phyloP scores from a whole-genome alignment of 2,329 filamentous ascomycete genomes.

The Ophiostoma angusticollis region DNA sequence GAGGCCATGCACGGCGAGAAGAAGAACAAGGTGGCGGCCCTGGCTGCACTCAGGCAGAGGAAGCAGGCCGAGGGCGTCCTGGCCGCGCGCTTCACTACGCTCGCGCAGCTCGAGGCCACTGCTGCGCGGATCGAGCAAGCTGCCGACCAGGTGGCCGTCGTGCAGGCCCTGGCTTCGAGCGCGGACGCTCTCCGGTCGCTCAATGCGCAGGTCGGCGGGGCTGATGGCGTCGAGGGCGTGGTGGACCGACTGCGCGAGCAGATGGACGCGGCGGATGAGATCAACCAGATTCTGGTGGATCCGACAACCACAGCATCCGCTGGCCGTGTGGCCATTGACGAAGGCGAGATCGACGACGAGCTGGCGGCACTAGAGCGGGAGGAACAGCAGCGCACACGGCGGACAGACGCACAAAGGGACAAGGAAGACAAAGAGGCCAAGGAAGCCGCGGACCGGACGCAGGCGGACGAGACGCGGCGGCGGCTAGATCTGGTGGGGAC shows the following conservation, averaged over 20 bases:
- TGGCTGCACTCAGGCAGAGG: constrained; percentile 68
- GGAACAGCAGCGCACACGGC: constrained; percentile 22
- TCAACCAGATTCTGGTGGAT: constrained; percentile 60
- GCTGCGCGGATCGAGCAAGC: constrained; percentile 78
- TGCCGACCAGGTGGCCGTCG: constrained; percentile 68
- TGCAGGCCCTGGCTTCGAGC: constrained; percentile 71
- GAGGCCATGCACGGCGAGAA: constrained; percentile 37
- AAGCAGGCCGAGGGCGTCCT: constrained; percentile 62
- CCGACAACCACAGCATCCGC: constrained; percentile 15
- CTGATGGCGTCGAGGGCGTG: constrained; percentile 61
- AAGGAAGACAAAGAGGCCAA: constrained; percentile 28
- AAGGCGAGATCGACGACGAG: constrained; percentile 77
- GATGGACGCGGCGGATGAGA: constrained; percentile 72
- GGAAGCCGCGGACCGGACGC: constrained; percentile 23
- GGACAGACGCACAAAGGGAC: constrained; percentile 16
- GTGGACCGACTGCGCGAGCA: constrained; percentile 65
- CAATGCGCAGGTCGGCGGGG: constrained; percentile 65
- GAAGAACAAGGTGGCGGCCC: constrained; percentile 63
- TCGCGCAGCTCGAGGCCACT: constrained; percentile 66
- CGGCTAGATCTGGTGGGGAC: constrained; percentile 36
- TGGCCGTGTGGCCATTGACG: constrained; percentile 45
- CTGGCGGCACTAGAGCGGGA: constrained; percentile 60
- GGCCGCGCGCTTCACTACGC: constrained; percentile 7
- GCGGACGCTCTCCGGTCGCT: constrained; percentile 58
- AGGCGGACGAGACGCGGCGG: constrained; percentile 34